Evolutionary conservation across 495 filamentous ascomycete genomes (phyloP).

Genomic region (Penicillium subrubescens): DNA sequence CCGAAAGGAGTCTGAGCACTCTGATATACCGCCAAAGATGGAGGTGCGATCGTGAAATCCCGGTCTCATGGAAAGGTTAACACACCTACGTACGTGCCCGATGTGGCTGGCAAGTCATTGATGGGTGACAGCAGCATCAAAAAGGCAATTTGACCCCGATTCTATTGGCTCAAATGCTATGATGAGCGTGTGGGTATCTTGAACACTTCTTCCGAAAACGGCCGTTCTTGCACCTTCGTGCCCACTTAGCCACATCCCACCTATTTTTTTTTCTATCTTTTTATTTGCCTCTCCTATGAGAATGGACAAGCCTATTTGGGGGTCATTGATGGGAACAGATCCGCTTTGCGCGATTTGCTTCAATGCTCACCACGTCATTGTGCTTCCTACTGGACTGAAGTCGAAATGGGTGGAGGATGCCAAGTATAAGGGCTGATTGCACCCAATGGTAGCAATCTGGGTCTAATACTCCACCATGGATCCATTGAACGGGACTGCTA

Average conservation of each 20-base stretch:
- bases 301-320: not conserved
- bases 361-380: constrained; percentile 2
- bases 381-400: not conserved
- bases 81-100: not conserved
- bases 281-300: not conserved
- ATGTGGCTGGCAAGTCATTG: not conserved
- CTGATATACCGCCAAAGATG: not conserved
- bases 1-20: not conserved
- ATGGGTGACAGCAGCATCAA: constrained; percentile 3
- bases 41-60: not conserved
- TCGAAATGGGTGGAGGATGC: constrained; percentile 4
- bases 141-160: constrained; percentile 2
- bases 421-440: constrained; percentile 8
- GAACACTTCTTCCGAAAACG: constrained; percentile 4
- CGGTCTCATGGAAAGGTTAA: not conserved
- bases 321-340: not conserved
- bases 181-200: not conserved
- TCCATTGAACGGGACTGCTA: constrained; percentile 18
- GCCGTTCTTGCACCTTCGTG: not conserved
- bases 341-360: constrained; percentile 7
- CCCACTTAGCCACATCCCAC: not conserved
- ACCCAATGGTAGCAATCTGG: constrained; percentile 4
- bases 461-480: constrained; percentile 8
- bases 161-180: not conserved
- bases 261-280: not conserved